phyloP scores from a whole-genome alignment of 257 asterid species.

The Dorcoceras hygrometricum region DNA sequence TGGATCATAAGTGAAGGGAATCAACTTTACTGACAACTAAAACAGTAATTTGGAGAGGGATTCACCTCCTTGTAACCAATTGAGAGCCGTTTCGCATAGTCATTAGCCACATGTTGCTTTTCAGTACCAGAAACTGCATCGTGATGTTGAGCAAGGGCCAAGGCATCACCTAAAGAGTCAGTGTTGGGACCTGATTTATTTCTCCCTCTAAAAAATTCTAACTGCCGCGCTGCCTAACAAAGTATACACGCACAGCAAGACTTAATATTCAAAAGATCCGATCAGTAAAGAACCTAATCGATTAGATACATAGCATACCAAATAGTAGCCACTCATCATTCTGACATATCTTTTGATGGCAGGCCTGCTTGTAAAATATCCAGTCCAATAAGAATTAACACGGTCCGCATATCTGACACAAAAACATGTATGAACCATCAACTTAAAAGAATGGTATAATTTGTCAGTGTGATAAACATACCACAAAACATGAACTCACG shows the following conservation, averaged over 20 bases:
- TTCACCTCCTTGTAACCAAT: conserved; percentile 88
- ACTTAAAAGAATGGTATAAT: conserved; percentile 7
- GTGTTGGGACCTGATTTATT: conserved; percentile 63
- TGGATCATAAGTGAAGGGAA: not conserved
- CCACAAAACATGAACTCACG: conserved; percentile 52
- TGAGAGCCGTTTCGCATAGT: conserved; percentile 86
- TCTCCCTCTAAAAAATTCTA: conserved; percentile 75
- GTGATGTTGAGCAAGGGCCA: conserved; percentile 93
- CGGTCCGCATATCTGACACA: conserved; percentile 87
- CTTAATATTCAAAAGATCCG: conserved; percentile 24
- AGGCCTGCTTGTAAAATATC: conserved; percentile 94
- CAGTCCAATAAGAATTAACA: conserved; percentile 90
- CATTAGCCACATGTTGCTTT: conserved; percentile 92
- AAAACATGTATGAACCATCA: conserved; percentile 20
- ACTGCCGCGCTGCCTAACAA: conserved; percentile 87
- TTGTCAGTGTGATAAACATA: not conserved
- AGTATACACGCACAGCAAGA: conserved; percentile 23
- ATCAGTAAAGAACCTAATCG: conserved; percentile 13
- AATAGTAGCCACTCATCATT: conserved; percentile 79
- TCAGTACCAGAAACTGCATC: conserved; percentile 95
- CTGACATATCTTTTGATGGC: conserved; percentile 82
- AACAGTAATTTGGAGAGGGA: conserved; percentile 16
- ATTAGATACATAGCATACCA: conserved; percentile 46
- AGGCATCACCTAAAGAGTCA: conserved; percentile 72
- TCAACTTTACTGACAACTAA: not conserved